Evolutionary conservation across 164 flowering plant species (phyloP).

Genomic region (Piper longum): DNA sequence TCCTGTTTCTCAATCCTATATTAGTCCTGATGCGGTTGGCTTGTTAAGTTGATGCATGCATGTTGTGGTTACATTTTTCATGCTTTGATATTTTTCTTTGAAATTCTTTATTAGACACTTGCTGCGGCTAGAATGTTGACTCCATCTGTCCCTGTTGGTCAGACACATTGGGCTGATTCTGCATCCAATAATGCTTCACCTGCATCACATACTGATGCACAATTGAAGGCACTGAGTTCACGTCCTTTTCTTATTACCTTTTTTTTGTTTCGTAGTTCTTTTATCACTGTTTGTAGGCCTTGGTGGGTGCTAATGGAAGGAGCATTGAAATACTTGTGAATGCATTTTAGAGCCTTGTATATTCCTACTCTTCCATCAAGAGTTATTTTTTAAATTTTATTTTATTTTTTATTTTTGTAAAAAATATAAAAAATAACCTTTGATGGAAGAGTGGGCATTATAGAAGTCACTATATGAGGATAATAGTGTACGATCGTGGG

Average conservation of each 20-base stretch:
- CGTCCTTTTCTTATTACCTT: neutral
- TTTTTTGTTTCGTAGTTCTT: constrained; percentile 1
- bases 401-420: too few species aligned
- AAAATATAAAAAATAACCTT: too few species aligned
- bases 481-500: too few species aligned
- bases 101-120: constrained; percentile 47
- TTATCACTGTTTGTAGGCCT: neutral
- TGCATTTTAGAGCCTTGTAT: too few species aligned
- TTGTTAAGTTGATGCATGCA: too few species aligned
- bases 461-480: too few species aligned
- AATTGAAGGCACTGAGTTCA: constrained; percentile 56
- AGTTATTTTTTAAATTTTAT: too few species aligned
- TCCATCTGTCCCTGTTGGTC: constrained; percentile 79
- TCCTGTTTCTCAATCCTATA: neutral
- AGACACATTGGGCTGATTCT: constrained; percentile 93
- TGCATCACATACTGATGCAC: constrained; percentile 87
- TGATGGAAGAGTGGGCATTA: too few species aligned
- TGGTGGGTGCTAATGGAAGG: neutral
- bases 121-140: constrained; percentile 99
- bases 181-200: constrained; percentile 59
- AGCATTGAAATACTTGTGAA: neutral
- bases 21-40: too few species aligned
- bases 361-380: too few species aligned
- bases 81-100: neutral
- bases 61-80: too few species aligned